Percentiles rank a stretch among this genome's conserved stretches.
These are phyloP conservation scores for Friedmanniomyces simplex DNA, from an alignment of 495 filamentous ascomycete species.

Conservation along the genomic window DNA sequence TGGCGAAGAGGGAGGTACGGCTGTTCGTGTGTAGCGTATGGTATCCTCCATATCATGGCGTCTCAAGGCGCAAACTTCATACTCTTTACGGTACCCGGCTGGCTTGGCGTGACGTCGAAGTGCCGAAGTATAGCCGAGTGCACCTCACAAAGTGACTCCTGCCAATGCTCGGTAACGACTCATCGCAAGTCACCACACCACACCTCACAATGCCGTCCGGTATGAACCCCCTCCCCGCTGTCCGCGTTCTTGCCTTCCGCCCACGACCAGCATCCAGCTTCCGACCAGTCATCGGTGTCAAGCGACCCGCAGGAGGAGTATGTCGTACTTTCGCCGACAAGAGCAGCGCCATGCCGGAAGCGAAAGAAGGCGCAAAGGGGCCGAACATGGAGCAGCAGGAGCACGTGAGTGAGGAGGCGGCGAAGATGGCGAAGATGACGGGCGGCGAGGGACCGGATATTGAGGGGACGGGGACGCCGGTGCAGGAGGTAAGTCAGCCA, in stretches of 20 bases:
- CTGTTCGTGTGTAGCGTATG: too few species aligned
- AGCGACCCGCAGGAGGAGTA: not conserved
- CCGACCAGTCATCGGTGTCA: conserved; percentile 1
- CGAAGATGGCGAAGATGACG: conserved; percentile 42
- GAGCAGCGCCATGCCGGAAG: conserved; percentile 21
- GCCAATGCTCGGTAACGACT: too few species aligned
- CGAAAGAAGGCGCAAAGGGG: conserved; percentile 30
- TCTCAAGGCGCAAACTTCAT: not conserved
- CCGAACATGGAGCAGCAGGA: conserved; percentile 47
- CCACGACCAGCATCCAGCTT: conserved; percentile 29
- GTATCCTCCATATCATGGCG: not conserved
- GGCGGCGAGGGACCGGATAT: conserved; percentile 47
- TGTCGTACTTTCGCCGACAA: conserved; percentile 27
- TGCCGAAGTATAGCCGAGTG: not conserved
- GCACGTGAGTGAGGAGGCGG: conserved; percentile 56
- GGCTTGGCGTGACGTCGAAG: not conserved
- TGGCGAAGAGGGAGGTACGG: too few species aligned
- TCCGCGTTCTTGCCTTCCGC: conserved; percentile 38
- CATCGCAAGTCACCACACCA: not conserved
- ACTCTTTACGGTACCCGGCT: not conserved
- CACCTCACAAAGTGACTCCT: not conserved
- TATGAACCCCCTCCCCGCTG: conserved; percentile 20
- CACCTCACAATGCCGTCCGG: not conserved
- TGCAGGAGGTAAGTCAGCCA: conserved; percentile 46
- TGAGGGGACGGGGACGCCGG: conserved; percentile 49